Conservation (phyloP, 805 yeast species). For the Cyberlindnera nakhonratchasimensis region DNA sequence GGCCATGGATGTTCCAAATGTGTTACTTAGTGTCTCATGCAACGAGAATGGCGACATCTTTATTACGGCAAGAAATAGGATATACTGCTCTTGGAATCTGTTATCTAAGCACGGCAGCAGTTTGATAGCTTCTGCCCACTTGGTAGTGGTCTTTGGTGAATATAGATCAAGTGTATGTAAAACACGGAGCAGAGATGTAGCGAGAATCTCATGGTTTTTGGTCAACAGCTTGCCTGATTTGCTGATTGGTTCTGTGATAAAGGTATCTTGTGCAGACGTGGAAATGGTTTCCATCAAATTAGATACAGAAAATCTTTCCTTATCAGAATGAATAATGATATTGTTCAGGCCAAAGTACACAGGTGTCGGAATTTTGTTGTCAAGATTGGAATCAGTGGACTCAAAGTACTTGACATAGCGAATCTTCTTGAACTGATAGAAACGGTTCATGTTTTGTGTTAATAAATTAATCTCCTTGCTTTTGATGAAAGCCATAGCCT, state of each 20-base stretch:
- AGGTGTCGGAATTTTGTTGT: constrained; percentile 54
- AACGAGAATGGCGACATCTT: constrained; percentile 40
- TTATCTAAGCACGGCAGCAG: constrained; percentile 31
- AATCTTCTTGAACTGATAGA: constrained; percentile 73
- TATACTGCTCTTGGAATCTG: constrained; percentile 37
- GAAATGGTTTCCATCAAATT: constrained; percentile 26
- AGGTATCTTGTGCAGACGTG: constrained; percentile 20
- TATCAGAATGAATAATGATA: constrained; percentile 31
- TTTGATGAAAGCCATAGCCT: constrained; percentile 43
- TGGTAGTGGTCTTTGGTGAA: constrained; percentile 27
- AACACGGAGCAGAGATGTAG: constrained; percentile 53
- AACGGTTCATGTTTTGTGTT: constrained; percentile 73
- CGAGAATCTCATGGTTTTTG: constrained; percentile 49
- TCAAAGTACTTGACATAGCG: constrained; percentile 56
- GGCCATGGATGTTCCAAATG: constrained; percentile 38
- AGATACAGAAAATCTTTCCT: constrained; percentile 29
- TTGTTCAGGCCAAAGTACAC: constrained; percentile 39
- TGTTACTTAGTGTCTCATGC: constrained; percentile 32
- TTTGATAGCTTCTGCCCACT: constrained; percentile 50
- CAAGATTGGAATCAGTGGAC: constrained; percentile 37
- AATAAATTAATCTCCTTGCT: constrained; percentile 64
- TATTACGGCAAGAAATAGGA: constrained; percentile 46
- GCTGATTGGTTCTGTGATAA: constrained; percentile 17
- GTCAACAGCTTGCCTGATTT: constrained; percentile 32
- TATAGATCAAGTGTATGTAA: constrained; percentile 51